These are phyloP conservation scores for Lepiota brunneoincarnata DNA, from an alignment of 768 basidiomycete genomes.

Conservation along the genomic window DNA sequence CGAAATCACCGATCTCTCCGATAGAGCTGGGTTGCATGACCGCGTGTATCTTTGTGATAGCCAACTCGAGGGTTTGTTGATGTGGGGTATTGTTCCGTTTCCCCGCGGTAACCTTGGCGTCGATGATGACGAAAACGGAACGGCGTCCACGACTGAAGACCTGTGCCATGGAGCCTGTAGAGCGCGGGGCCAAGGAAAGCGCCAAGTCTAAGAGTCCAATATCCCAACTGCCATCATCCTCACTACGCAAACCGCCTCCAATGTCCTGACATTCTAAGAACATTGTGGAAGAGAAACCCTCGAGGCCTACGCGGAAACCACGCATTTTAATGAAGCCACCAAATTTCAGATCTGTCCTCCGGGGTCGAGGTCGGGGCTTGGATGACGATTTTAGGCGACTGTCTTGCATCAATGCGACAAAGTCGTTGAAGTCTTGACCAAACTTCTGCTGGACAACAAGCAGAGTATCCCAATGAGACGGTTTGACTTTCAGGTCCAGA, in stretches of 20 bases:
- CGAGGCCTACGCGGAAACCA: conserved; percentile 79
- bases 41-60: conserved; percentile 79
- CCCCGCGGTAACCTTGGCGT: conserved; percentile 49
- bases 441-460: conserved; percentile 86
- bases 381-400: conserved; percentile 37
- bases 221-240: conserved; percentile 56
- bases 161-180: conserved; percentile 30
- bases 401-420: conserved; percentile 64
- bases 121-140: conserved; percentile 84
- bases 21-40: conserved; percentile 95
- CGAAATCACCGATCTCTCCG: conserved; percentile 84
- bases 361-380: conserved; percentile 20
- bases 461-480: conserved; percentile 80
- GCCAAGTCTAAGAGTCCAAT: conserved; percentile 72
- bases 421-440: conserved; percentile 84
- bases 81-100: conserved; percentile 22
- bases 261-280: conserved; percentile 77
- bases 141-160: conserved; percentile 56
- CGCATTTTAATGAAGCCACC: conserved; percentile 61
- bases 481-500: conserved; percentile 72
- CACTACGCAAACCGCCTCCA: conserved; percentile 55
- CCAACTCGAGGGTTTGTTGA: conserved; percentile 44
- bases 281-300: conserved; percentile 69
- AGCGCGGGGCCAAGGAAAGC: conserved; percentile 76
- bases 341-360: conserved; percentile 24